Conservation (phyloP, 305 asterid genomes). For the Solanum chacoense region DNA sequence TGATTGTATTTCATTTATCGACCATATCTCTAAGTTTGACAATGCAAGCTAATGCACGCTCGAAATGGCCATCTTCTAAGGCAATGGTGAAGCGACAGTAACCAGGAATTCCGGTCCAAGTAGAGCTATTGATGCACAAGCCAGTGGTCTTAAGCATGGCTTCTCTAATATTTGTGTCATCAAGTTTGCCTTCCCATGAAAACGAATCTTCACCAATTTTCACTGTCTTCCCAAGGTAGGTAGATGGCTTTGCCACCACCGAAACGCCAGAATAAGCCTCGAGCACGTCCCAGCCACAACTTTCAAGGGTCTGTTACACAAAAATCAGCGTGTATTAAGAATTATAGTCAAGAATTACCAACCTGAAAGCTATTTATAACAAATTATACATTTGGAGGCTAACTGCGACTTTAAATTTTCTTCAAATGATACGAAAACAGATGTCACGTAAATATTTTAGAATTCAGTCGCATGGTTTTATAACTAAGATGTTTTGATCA, state of each 20-base stretch:
- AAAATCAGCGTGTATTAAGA: neutral
- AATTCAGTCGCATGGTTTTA: neutral
- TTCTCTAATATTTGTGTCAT: conserved; percentile 72
- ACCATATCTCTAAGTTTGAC: conserved; percentile 45
- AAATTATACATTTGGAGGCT: neutral
- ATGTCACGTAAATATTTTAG: neutral
- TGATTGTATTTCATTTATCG: conserved; percentile 9
- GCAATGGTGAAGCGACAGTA: conserved; percentile 86
- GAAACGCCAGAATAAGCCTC: conserved; percentile 78
- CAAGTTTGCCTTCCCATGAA: conserved; percentile 37
- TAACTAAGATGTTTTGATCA: neutral
- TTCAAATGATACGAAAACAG: neutral
- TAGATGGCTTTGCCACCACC: conserved; percentile 68
- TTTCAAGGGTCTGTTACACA: conserved; percentile 48
- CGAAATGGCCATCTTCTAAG: conserved; percentile 61
- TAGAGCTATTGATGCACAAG: conserved; percentile 81
- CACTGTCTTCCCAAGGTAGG: conserved; percentile 60
- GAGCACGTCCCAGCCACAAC: conserved; percentile 80
- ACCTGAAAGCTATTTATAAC: neutral
- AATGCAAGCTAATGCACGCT: conserved; percentile 69
- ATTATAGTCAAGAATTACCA: neutral
- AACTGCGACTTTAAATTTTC: neutral
- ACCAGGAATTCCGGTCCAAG: conserved; percentile 90
- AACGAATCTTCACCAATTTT: conserved; percentile 19
- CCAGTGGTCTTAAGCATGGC: conserved; percentile 69